phyloP scores from a whole-genome alignment of 2,329 filamentous ascomycete species.

The Sordariomycetes sp. region DNA sequence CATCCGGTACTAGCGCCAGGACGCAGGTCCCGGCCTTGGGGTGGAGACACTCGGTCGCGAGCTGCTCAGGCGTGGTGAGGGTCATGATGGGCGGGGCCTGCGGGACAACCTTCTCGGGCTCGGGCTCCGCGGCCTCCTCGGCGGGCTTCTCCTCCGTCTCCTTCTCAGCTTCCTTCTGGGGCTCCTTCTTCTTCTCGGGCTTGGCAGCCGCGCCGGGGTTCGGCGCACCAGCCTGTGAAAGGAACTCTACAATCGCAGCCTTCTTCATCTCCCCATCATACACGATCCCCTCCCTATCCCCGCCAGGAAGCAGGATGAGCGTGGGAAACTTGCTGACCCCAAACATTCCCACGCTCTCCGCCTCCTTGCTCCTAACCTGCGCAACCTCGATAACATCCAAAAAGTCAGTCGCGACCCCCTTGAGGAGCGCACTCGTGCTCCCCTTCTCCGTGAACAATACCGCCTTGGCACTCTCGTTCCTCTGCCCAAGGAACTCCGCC shows the following conservation, averaged over 20 bases:
- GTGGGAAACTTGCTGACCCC: constrained; percentile 67
- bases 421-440: constrained; percentile 68
- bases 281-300: constrained; percentile 51
- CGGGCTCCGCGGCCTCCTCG: constrained; percentile 15
- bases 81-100: constrained; percentile 38
- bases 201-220: constrained; percentile 55
- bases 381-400: constrained; percentile 65
- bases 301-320: constrained; percentile 65
- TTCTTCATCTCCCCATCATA: constrained; percentile 84
- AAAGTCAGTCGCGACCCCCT: constrained; percentile 83
- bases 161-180: constrained; percentile 17
- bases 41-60: constrained; percentile 60
- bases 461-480: constrained; percentile 63
- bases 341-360: constrained; percentile 56
- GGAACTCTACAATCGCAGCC: constrained; percentile 65
- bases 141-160: constrained; percentile 25
- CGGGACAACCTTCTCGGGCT: constrained; percentile 16
- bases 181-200: constrained; percentile 23
- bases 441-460: constrained; percentile 92
- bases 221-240: constrained; percentile 64
- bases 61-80: constrained; percentile 48
- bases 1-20: constrained; percentile 53
- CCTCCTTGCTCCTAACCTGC: constrained; percentile 75
- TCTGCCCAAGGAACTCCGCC: constrained; percentile 59
- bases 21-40: constrained; percentile 72